Base-by-base conservation (phyloP, 225 moss, liverwort and hornwort species). In the Straminergon stramineum region DNA sequence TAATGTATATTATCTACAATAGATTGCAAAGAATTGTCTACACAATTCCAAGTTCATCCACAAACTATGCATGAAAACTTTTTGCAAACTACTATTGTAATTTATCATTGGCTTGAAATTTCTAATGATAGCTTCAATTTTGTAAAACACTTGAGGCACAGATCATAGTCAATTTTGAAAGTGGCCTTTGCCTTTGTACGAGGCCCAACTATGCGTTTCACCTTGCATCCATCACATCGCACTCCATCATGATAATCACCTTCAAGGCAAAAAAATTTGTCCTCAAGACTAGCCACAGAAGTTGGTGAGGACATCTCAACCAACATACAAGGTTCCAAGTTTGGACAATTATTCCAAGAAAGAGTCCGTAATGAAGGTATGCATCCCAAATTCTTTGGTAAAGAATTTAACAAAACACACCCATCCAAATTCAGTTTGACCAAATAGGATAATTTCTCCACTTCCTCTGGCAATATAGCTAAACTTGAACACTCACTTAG, bases 221-320 rank as follows among this genome's bases (percentile, higher is more conserved):
- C 5, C 5, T 16, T 5, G 16, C 73, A 73, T 27, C 1, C 27
- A 73, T 73, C 16, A 43, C 73, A 73, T 9, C 0, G 0, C 7
- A 73, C 4, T 43, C 7, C 6, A 11, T 11, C 0, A 11, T 48
- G 11, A 48, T 11, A 1, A 18, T 48, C 18, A 45, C 30, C 28
- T 71, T 41, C 15, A 26, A 15, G 9, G 15, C 26, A 43, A 43
- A 43, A 43, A 9, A 26, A 73, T 9, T 41, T 73, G 43, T 5
- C 3, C 9, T 73, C 43, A 73, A 73, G 73, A 73, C 27, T 27
- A 27, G 41, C 15, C 41, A 27, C 27, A 43, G 73, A 43, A 73
- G 73, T 43, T 5, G 73, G 43, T 51, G 19, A 51, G 1, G 48
- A 31, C 18, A 18, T 6, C 4, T 75, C 48, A 31, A 18, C 11